Percentiles rank a stretch among this genome's conserved stretches.
Evolutionary conservation across 2,329 filamentous ascomycete genomes (phyloP).

Genomic region (Podosphaera fusca): DNA sequence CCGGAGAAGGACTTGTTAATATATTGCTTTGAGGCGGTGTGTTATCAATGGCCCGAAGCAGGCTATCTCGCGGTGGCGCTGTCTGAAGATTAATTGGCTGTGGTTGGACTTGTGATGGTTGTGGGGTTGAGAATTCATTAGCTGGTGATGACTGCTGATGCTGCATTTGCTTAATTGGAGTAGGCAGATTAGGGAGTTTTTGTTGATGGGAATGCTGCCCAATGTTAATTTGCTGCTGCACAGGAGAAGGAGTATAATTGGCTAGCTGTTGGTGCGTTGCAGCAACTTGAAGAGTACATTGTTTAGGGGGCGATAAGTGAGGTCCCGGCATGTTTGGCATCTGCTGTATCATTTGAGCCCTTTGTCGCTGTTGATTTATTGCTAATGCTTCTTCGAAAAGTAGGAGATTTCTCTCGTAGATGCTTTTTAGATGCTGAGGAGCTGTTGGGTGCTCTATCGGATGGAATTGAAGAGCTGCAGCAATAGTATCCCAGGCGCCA

Average conservation of each 20-base stretch:
- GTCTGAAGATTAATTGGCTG: slow-evolving; percentile 19
- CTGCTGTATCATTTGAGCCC: slow-evolving; percentile 12
- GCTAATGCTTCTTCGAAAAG: slow-evolving; percentile 53
- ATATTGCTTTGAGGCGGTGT: slow-evolving; percentile 15
- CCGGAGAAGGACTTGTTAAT: slow-evolving; percentile 25
- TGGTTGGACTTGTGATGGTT: slow-evolving; percentile 20
- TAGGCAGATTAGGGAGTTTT: slow-evolving; percentile 16
- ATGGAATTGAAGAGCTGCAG: slow-evolving; percentile 37
- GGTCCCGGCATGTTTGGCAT: slow-evolving; percentile 17
- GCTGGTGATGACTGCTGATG: slow-evolving; percentile 23
- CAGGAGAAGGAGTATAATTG: slow-evolving; percentile 21
- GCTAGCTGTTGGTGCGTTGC: slow-evolving; percentile 31
- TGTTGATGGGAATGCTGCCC: slow-evolving; percentile 22
- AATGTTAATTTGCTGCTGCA: slow-evolving; percentile 21
- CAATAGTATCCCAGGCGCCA: slow-evolving; percentile 53
- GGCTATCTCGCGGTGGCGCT: slow-evolving; percentile 24
- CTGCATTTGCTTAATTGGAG: slow-evolving; percentile 23
- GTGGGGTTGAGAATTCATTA: slow-evolving; percentile 27
- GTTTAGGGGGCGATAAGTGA: slow-evolving; percentile 19
- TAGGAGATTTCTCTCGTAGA: slow-evolving; percentile 54
- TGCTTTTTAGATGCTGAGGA: slow-evolving; percentile 41
- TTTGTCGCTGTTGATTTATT: slow-evolving; percentile 27
- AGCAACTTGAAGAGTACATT: slow-evolving; percentile 20
- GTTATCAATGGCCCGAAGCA: slow-evolving; percentile 28
- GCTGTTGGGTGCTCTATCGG: slow-evolving; percentile 42